Evolutionary conservation across 371 early-diverging fungal genomes (phyloP), one percentile per base, ranked within the genome.

Genomic region (Gilbertella persicaria): DNA sequence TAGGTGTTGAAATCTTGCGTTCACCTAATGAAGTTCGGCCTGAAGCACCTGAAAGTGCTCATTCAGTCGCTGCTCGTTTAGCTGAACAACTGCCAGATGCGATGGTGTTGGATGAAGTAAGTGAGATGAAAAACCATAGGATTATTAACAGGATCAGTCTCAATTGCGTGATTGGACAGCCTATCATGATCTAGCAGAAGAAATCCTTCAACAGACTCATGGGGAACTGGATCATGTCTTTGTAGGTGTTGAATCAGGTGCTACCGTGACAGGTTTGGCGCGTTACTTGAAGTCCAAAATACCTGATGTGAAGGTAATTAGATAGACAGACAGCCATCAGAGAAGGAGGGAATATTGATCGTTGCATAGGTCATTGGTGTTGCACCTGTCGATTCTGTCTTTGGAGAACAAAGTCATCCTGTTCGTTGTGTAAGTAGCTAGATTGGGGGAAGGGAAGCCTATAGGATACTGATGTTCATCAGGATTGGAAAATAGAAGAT

Each of bases 1-100:
- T 89, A 0, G 90, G 90, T 7, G 86, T 82, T 0, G 92, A 92
- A 52, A 89, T 93, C 50, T 71, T 91, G 24, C 83, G 91, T 24
- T 80, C 91, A 5, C 86, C 86, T 5, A 87, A 84, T 40, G 88
- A 87, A 44, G 91, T 83, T 12, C 77, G 80, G 26, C 86, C 81
- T 1, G 87, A 83, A 17, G 82, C 89, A 17, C 82, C 89, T 33
- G 91, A 93, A 64, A 86, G 85, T 45, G 76, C 84, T 7, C 77
- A 74, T 39, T 75, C 82, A 37, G 78, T 90, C 7, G 92, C 91
- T n/a, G 56, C 75, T 26, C 71, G 77, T 41, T 67, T 92, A 24
- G 80, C 82, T 2, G 64, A 69, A 12, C 82, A 88, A 38, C 62
- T 78, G 8, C 58, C 64, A 0, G 68, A 85, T 40, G 74, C 87